Conservation (phyloP, 192 early-diverging fungal genomes). For the Rhizophagus clarus region DNA sequence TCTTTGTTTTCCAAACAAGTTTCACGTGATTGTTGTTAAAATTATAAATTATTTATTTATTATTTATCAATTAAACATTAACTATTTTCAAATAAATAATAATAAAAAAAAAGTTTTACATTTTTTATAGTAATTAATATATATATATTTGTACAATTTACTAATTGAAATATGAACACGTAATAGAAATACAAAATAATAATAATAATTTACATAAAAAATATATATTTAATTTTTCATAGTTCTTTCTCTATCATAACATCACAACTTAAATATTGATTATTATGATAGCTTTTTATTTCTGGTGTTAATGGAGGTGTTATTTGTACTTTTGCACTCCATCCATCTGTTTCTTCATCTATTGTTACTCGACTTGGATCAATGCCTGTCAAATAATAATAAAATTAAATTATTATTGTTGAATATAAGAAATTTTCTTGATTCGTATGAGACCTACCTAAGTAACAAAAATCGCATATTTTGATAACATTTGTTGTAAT, state of each 20-base stretch:
- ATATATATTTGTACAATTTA: too few species aligned
- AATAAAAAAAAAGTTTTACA: too few species aligned
- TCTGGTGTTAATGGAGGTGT: constrained; percentile 9
- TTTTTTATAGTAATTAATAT: too few species aligned
- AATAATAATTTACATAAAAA: too few species aligned
- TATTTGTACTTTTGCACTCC: constrained; percentile 1
- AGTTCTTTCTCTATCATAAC: background rate
- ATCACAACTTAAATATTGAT: background rate
- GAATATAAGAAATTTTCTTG: background rate
- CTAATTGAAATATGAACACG: too few species aligned
- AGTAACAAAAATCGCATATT: constrained; percentile 32
- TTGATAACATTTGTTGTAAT: background rate
- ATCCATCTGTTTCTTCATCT: constrained; percentile 22
- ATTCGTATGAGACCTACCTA: background rate
- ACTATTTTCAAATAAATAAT: too few species aligned
- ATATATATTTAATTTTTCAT: too few species aligned
- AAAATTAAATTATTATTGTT: background rate
- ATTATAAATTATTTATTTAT: too few species aligned
- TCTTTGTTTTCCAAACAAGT: too few species aligned
- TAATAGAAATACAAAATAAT: too few species aligned
- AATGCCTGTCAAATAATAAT: background rate
- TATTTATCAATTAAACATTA: too few species aligned
- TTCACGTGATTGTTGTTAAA: too few species aligned
- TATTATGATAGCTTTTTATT: background rate
- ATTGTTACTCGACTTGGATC: constrained; percentile 16